Conservation (phyloP, 305 asterid species). For the Striga hermonthica region DNA sequence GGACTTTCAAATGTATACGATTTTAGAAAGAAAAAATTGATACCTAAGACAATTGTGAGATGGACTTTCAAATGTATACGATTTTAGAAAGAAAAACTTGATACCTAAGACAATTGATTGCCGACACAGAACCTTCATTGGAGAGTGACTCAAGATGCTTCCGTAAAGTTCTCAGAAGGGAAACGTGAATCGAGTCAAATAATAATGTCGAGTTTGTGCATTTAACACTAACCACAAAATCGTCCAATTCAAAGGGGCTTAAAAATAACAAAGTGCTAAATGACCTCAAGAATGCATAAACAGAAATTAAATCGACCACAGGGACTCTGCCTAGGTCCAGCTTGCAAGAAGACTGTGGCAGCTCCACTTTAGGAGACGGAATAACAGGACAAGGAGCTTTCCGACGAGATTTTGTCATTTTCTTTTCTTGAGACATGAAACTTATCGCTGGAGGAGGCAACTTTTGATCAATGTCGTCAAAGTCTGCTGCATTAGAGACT, state of each 20-base stretch:
- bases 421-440: slow-evolving; percentile 53
- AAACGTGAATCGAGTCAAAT: slow-evolving; percentile 74
- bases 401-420: slow-evolving; percentile 33
- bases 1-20: slow-evolving; percentile 16
- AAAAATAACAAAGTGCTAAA: slow-evolving; percentile 71
- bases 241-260: slow-evolving; percentile 85
- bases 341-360: slow-evolving; percentile 64
- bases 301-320: slow-evolving; percentile 58
- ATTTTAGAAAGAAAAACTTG: slow-evolving; percentile 26
- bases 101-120: slow-evolving; percentile 78
- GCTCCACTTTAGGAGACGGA: slow-evolving; percentile 62
- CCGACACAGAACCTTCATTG: slow-evolving; percentile 55
- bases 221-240: slow-evolving; percentile 59
- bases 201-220: slow-evolving; percentile 56
- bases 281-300: slow-evolving; percentile 86
- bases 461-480: slow-evolving; percentile 39
- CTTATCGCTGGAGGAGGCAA: slow-evolving; percentile 59
- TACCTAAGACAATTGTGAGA: slow-evolving; percentile 97
- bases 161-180: slow-evolving; percentile 69
- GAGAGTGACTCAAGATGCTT: slow-evolving; percentile 72
- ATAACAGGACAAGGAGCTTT: slow-evolving; percentile 32
- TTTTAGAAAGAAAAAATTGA: slow-evolving; percentile 27
- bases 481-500: slow-evolving; percentile 34
- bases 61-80: slow-evolving; percentile 22
- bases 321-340: slow-evolving; percentile 61